Evolutionary conservation across 495 filamentous ascomycete species (phyloP), one percentile per base, ranked within the genome.

Genomic region (Hypoxylon subgilvum): DNA sequence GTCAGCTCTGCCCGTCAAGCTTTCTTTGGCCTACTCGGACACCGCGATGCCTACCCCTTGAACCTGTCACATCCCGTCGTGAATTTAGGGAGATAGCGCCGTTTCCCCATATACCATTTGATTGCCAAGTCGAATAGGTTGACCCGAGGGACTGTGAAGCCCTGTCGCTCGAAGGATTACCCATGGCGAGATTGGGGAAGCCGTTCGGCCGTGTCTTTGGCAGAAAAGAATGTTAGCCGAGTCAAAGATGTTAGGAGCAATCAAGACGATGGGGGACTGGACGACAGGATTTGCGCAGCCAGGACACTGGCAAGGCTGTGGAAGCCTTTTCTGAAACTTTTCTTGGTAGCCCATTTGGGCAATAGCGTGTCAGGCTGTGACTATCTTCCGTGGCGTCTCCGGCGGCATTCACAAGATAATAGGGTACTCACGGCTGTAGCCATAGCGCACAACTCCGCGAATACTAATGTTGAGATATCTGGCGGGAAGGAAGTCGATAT

Each of bases 61-160:
- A 67, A 23, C 68, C 67, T 12, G 69, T 66, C 10, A 67, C 50
- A 22, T 81, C 77, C 53, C 78, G 65, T 45, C 68, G 65, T 42
- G 61, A 47, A 35, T 67, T 73, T 12, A 60, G 30, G 39, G 87
- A 81, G 34, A 75, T 71, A 32, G 66, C 71, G 10, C 55, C 52
- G 65, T 76, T 83, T 31, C 80, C 77, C 86, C 86, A 90, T 16
- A 90, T 88, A 27, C 75, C 82, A 59, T 73, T 79, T 7, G 70
- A 39, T 74, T 83, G 84, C 72, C 79, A 80, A 14, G 32, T 74
- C 68, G 67, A 82, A 78, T 27, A 76, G 68, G 66, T 81, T n/a
- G 54, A 65, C 52, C 44, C 66, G 34, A 70, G 53, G 35, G 71
- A 57, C 60, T 74, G 74, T 19, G 72, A 54, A 40, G 70, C 65